Evolutionary conservation across 345 rosid species (phyloP).

Genomic region (Eutrema heterophyllum): DNA sequence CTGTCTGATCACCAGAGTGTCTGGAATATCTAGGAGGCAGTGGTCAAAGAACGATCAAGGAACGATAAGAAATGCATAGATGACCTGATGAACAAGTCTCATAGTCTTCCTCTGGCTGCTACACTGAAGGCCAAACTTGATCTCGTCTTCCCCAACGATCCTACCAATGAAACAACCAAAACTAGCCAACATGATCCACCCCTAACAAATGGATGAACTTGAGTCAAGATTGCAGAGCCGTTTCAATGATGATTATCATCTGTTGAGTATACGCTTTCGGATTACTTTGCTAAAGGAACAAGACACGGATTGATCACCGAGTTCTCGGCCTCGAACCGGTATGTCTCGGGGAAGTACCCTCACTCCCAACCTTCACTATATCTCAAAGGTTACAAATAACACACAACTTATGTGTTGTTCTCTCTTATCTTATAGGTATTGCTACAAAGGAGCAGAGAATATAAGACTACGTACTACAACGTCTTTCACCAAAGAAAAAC

Average conservation of each 20-base stretch:
- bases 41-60: neutral
- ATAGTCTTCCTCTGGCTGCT: slow-evolving; percentile 45
- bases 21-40: slow-evolving; percentile 37
- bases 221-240: neutral
- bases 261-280: too few relatives aligned
- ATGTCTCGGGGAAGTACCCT: too few relatives aligned
- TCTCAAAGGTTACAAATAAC: too few relatives aligned
- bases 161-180: neutral
- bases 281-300: too few relatives aligned
- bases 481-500: too few relatives aligned
- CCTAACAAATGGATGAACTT: neutral
- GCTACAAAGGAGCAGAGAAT: too few relatives aligned
- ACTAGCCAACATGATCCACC: neutral
- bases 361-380: too few relatives aligned
- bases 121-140: slow-evolving; percentile 24
- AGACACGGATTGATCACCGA: too few relatives aligned
- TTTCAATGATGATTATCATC: neutral
- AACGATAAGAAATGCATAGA: slow-evolving; percentile 31
- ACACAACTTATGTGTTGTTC: too few relatives aligned
- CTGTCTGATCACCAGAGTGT: slow-evolving; percentile 19
- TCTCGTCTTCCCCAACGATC: neutral
- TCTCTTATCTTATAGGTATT: too few relatives aligned
- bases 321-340: too few relatives aligned
- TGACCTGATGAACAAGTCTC: slow-evolving; percentile 33
- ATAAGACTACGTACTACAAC: too few relatives aligned